Base-by-base conservation (phyloP, 768 basidiomycete genomes). In the Sutorius australiensis region DNA sequence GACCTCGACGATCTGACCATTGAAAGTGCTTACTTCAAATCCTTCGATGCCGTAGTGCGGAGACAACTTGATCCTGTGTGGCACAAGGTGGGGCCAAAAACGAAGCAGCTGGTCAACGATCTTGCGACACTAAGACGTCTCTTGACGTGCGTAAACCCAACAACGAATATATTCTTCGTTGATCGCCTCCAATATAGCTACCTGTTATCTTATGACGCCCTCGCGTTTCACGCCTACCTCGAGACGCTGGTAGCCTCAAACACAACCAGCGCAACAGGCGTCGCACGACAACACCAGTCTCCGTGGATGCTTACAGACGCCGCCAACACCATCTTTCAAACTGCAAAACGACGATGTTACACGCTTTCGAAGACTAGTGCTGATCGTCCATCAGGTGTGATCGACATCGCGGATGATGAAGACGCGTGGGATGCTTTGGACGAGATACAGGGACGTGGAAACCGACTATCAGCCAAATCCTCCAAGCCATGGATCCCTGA, bases 221-320 rank as follows among this genome's bases (percentile, higher is more conserved):
- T 98, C 19, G 86, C 89, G 28, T 98, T 97, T 67, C 87, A 95
- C 54, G 84, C 84, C 0, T 97, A 94, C 69, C 82, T 98, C 40
- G 95, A 98, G 68, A 89, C 89, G 3, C 78, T 98, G 47, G 79
- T 88, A 37, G 83, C 81, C 1, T 82, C 87, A 16, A 81, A 82
- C 57, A 72, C 80, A 0, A 71, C 71, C 3, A 75, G 74, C 6
- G 62, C 69, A 0, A 69, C 78, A 3, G 87, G 89, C 10, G 73
- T 72, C 16, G 64, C 75, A 14, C 80, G 82, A 48, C 80, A 84
- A 56, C 78, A 93, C 56, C 86, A 85, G 52, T 86, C 85, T 3
- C 89, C 87, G 3, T 92, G 92, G 97, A 83, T 98, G 70, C 82
- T 93, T 50, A 94, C 91, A 7, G 92, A 97, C 56, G 87, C 93